Evolutionary conservation across 2,329 filamentous ascomycete genomes (phyloP).

Genomic region (Aspergillus persii): DNA sequence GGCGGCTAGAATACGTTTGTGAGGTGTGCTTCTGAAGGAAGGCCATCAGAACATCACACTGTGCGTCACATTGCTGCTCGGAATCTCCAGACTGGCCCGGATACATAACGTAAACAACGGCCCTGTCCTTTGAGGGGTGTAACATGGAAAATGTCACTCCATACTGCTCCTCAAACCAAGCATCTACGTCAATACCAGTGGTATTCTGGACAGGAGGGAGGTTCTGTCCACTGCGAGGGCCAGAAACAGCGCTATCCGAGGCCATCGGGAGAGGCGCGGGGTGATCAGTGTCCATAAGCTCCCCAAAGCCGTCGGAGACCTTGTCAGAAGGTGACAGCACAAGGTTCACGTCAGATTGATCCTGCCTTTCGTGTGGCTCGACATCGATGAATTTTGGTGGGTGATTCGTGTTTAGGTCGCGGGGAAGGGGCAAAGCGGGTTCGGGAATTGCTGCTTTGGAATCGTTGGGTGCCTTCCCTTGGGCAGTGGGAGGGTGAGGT

Average conservation of each 20-base stretch:
- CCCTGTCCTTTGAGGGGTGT: constrained; percentile 15
- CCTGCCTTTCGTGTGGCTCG: neutral
- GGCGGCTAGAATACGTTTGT: constrained; percentile 25
- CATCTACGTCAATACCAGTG: constrained; percentile 8
- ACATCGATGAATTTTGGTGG: neutral
- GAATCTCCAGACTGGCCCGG: constrained; percentile 20
- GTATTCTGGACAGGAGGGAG: neutral
- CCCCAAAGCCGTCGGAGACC: neutral
- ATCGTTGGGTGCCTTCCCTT: neutral
- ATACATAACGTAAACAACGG: constrained; percentile 36
- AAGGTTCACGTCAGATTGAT: neutral
- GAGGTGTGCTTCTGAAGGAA: constrained; percentile 22
- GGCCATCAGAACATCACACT: constrained; percentile 21
- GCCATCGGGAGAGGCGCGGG: neutral
- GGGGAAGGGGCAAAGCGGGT: neutral
- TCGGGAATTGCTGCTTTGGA: neutral
- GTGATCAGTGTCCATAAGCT: constrained; percentile 3
- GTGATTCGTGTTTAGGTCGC: too few relatives aligned
- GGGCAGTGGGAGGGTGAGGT: neutral
- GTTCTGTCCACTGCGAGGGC: neutral
- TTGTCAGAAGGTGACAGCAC: neutral
- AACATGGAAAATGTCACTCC: constrained; percentile 30
- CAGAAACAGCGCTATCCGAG: neutral
- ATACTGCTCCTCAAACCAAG: constrained; percentile 17
- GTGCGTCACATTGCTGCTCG: constrained; percentile 14